A percentile compares a stretch with the other conserved stretches of the same genome.
These are phyloP conservation scores for Fusarium xyrophilum DNA, from an alignment of 2,329 filamentous ascomycete genomes.

Conservation along the genomic window DNA sequence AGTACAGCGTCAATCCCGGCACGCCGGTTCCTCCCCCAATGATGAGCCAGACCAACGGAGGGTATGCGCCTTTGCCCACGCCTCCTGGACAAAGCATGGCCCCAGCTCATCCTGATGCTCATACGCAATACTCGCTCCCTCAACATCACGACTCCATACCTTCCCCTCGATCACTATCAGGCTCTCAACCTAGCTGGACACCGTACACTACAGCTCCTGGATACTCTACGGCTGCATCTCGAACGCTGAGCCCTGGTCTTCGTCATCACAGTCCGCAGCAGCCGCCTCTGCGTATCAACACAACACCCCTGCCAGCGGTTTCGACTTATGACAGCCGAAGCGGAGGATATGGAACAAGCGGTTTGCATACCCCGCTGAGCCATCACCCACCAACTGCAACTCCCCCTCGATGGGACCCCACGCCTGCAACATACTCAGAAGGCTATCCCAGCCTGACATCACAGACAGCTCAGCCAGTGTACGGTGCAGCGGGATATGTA, in stretches of 20 bases:
- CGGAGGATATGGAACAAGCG: conserved; percentile 50
- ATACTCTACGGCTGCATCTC: conserved; percentile 46
- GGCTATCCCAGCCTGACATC: conserved; percentile 49
- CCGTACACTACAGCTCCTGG: conserved; percentile 50
- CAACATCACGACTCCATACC: conserved; percentile 58
- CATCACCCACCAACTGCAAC: conserved; percentile 49
- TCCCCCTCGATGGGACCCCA: conserved; percentile 52
- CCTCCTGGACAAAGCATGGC: conserved; percentile 50
- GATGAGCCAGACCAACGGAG: conserved; percentile 49
- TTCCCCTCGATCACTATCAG: conserved; percentile 60
- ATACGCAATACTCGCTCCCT: conserved; percentile 51
- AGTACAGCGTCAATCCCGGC: conserved; percentile 73
- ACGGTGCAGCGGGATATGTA: conserved; percentile 52
- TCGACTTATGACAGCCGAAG: conserved; percentile 50
- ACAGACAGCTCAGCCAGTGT: conserved; percentile 49
- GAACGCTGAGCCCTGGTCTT: conserved; percentile 53
- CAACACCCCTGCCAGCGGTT: conserved; percentile 48
- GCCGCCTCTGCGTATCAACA: conserved; percentile 49
- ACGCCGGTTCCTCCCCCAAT: conserved; percentile 50
- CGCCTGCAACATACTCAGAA: conserved; percentile 50
- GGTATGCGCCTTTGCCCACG: conserved; percentile 57
- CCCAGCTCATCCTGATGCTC: conserved; percentile 45
- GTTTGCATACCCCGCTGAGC: conserved; percentile 50
- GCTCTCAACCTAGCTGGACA: conserved; percentile 57
- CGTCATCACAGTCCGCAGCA: conserved; percentile 48